Evolutionary conservation across 2,329 filamentous ascomycete species (phyloP).

Genomic region (Aureobasidium vineae): DNA sequence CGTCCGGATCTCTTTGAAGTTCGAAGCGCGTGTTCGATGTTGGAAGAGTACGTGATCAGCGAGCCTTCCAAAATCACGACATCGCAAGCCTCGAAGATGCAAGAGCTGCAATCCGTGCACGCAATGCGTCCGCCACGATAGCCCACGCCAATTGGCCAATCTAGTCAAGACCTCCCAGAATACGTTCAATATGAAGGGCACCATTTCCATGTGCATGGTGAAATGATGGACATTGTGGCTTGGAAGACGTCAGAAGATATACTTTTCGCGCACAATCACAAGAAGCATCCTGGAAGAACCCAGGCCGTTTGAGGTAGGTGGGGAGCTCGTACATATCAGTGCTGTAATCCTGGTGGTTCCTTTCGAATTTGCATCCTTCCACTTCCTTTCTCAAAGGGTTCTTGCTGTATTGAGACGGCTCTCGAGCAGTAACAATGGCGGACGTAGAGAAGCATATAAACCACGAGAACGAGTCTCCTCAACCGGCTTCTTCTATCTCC

Average conservation of each 20-base stretch:
- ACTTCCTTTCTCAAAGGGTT: background rate
- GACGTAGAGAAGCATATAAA: slow-evolving; percentile 12
- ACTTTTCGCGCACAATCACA: background rate
- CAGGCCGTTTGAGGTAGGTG: background rate
- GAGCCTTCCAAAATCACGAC: slow-evolving; percentile 20
- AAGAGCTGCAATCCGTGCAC: slow-evolving; percentile 9
- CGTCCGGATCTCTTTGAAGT: background rate
- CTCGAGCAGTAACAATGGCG: slow-evolving; percentile 3
- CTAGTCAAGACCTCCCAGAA: background rate
- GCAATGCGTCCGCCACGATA: background rate
- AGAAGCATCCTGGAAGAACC: no score
- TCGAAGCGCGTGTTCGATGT: no score
- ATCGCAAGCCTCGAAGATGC: slow-evolving; percentile 19
- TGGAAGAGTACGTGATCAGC: background rate
- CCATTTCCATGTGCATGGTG: background rate
- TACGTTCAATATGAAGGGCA: background rate
- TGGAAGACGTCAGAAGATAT: slow-evolving; percentile 21
- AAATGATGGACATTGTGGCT: slow-evolving; percentile 5
- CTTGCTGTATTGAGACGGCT: background rate
- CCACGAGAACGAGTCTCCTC: background rate
- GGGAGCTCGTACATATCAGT: no score
- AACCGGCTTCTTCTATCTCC: background rate
- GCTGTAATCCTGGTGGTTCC: no score
- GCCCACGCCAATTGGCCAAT: background rate
- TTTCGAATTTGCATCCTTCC: no score